These are phyloP conservation scores for Paramarasmius palmivorus DNA, from an alignment of 1,284 basidiomycete species.

Conservation along the genomic window DNA sequence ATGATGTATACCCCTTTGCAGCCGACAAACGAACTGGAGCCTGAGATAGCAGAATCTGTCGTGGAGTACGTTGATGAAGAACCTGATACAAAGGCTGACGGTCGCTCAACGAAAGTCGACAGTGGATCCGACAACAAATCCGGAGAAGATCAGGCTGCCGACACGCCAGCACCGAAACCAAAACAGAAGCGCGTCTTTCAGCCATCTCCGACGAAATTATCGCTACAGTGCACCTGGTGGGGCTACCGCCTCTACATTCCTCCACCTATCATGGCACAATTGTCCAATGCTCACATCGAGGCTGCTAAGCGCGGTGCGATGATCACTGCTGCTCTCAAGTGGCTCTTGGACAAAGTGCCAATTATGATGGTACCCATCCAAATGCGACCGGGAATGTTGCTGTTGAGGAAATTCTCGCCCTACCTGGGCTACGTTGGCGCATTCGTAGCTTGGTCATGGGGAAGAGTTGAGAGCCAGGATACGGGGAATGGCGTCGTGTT, in stretches of 20 bases:
- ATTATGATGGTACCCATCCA: conserved; percentile 57
- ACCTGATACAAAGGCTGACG: conserved; percentile 12
- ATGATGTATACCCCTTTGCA: conserved; percentile 76
- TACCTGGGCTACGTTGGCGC: conserved; percentile 69
- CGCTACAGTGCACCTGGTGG: conserved; percentile 78
- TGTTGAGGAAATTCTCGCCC: conserved; percentile 66
- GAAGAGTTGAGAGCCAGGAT: conserved; percentile 68
- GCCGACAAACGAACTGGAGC: conserved; percentile 57
- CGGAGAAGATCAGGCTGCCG: neutral
- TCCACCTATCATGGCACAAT: conserved; percentile 63
- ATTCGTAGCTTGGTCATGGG: conserved; percentile 82
- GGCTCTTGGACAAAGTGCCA: conserved; percentile 68
- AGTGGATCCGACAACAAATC: neutral
- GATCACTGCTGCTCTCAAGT: conserved; percentile 69
- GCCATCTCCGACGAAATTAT: conserved; percentile 68
- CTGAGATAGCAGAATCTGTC: conserved; percentile 68
- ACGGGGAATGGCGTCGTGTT: conserved; percentile 66
- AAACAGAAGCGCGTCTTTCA: conserved; percentile 54
- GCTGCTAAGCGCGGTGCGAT: conserved; percentile 73
- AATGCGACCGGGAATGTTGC: conserved; percentile 51
- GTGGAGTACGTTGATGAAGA: conserved; percentile 36
- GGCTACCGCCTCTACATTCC: conserved; percentile 76
- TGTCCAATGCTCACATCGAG: conserved; percentile 64
- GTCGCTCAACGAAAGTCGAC: neutral
- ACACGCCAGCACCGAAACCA: conserved; percentile 9